phyloP scores from a whole-genome alignment of 1,284 basidiomycete genomes.

The Leccinum pallidistipes region DNA sequence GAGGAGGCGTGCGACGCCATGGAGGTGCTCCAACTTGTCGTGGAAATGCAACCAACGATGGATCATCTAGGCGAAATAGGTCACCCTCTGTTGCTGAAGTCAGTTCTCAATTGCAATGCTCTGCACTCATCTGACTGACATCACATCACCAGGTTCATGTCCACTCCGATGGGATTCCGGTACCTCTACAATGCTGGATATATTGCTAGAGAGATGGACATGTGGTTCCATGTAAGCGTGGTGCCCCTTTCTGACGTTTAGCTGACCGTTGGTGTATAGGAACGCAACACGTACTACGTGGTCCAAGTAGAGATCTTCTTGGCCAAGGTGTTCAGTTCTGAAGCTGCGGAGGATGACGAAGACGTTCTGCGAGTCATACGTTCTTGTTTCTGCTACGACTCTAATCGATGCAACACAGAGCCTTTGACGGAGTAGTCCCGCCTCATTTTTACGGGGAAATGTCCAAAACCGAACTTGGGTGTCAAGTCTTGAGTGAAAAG shows the following conservation, averaged over 20 bases:
- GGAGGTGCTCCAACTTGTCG: constrained; percentile 85
- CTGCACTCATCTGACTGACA: constrained; percentile 13
- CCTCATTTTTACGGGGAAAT: constrained; percentile 98
- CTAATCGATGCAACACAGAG: constrained; percentile 38
- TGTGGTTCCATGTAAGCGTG: constrained; percentile 86
- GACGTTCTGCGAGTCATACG: constrained; percentile 53
- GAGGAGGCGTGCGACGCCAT: constrained; percentile 88
- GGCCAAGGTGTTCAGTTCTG: constrained; percentile 69
- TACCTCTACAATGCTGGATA: constrained; percentile 92
- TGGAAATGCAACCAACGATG: constrained; percentile 91
- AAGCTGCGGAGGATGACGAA: constrained; percentile 61
- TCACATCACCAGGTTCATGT: constrained; percentile 75
- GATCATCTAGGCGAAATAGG: constrained; percentile 95
- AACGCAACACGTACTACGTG: constrained; percentile 85
- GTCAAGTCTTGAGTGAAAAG: constrained; percentile 85
- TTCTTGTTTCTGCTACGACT: neutral
- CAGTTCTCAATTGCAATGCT: constrained; percentile 26
- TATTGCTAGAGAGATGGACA: constrained; percentile 93
- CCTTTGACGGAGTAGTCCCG: constrained; percentile 88
- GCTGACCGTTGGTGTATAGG: constrained; percentile 45
- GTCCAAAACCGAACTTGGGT: constrained; percentile 93
- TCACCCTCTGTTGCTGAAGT: constrained; percentile 87
- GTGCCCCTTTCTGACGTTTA: neutral
- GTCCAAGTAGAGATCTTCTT: constrained; percentile 87
- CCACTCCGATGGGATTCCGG: constrained; percentile 88